Evolutionary conservation across 495 filamentous ascomycete species (phyloP), one percentile per base, ranked within the genome.

Genomic region (Annulohypoxylon maeteangense): DNA sequence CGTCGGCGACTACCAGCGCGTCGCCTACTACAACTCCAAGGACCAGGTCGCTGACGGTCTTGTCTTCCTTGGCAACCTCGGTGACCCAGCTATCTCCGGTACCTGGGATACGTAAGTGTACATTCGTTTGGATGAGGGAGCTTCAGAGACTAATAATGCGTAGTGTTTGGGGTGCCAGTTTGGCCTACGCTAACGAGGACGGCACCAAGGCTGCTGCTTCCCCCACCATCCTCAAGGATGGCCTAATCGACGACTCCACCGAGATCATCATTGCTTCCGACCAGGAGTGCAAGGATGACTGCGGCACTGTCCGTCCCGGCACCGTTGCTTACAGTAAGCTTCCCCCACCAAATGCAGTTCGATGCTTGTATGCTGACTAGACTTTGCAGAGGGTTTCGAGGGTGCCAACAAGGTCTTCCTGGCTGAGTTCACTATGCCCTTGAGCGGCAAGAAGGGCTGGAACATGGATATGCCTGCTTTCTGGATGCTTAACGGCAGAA

Each of bases 401-500:
- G 89, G 89, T 22, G 76, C 85, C 4, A 74, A 83, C 36, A 92
- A 91, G 76, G 77, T 89, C 38, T 92, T 92, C 80, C 77, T 92
- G 27, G 78, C 89, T 31, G 88, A 92, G 55, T 92, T 92, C 77
- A 73, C 77, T 14, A 92, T 93, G 90, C 91, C 91, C 0, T 79
- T 87, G 67, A 80, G 78, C 67, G 70, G 58, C 23, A 70, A 76
- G 31, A 76, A 74, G 6, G 78, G 80, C 40, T 65, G 68, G 8
- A 85, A 88, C 67, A 78, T 60, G 34, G 83, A 91, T 75, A 87
- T 88, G 85, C 90, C 90, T 3, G 84, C 90, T 5, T 85, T 88
- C 74, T 93, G 91, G 91, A 77, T 89, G 27, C 82, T 93, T 27
- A 93, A 93, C 79, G 87, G 89, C 6, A 82, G 85, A 44, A 91